Evolutionary conservation across 805 yeast species (phyloP).

Genomic region (Scheffersomyces coipomensis): DNA sequence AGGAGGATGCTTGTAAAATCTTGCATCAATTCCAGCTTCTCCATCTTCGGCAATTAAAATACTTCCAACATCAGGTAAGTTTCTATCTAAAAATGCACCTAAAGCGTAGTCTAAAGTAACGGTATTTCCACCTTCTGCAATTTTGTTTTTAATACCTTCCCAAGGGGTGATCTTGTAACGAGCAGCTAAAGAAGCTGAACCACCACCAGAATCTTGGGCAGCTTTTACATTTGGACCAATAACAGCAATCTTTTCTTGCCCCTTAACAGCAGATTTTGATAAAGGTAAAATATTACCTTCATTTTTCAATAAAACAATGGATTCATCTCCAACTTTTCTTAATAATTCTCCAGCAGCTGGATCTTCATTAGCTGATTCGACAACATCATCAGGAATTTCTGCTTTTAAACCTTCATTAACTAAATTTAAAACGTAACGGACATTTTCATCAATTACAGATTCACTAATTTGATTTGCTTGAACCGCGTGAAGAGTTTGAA

Average conservation of each 20-base stretch:
- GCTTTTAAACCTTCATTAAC: slow-evolving; percentile 43
- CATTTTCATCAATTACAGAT: slow-evolving; percentile 47
- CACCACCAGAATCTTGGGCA: slow-evolving; percentile 58
- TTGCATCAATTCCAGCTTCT: slow-evolving; percentile 16
- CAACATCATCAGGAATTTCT: slow-evolving; percentile 39
- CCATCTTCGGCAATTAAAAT: slow-evolving; percentile 21
- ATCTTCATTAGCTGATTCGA: slow-evolving; percentile 40
- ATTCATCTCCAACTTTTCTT: slow-evolving; percentile 48
- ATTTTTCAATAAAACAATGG: slow-evolving; percentile 58
- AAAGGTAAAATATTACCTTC: slow-evolving; percentile 49
- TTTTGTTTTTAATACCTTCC: slow-evolving; percentile 40
- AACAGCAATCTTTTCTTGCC: slow-evolving; percentile 37
- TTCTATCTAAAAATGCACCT: slow-evolving; percentile 32
- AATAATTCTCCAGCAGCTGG: slow-evolving; percentile 44
- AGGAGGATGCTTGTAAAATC: slow-evolving; percentile 16
- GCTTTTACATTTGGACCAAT: slow-evolving; percentile 60
- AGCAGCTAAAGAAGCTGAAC: slow-evolving; percentile 54
- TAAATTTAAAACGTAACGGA: slow-evolving; percentile 44
- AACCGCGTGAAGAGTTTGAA: slow-evolving; percentile 42
- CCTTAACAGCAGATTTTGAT: slow-evolving; percentile 11
- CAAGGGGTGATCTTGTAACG: slow-evolving; percentile 50
- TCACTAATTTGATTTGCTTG: slow-evolving; percentile 37
- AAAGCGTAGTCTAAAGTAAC: slow-evolving; percentile 21
- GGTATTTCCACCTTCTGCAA: slow-evolving; percentile 22
- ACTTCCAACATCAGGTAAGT: slow-evolving; percentile 27